Evolutionary conservation across 108 stramenopile genomes (phyloP), one percentile per base, ranked within the genome.

Genomic region (Pseudonitzschia multiseries): DNA sequence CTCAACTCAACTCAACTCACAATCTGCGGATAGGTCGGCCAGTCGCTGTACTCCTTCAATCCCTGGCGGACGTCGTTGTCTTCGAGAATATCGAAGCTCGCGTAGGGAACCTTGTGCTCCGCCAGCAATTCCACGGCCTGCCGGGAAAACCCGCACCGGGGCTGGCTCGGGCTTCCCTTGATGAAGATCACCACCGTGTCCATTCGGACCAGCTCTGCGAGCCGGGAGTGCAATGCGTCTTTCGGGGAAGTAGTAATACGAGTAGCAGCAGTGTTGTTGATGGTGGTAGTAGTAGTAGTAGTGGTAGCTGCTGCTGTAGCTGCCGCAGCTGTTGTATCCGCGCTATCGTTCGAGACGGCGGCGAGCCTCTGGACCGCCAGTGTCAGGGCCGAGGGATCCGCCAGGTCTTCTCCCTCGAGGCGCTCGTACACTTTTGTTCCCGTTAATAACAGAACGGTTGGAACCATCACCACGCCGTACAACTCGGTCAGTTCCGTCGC

Each of bases 11-110:
- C 14, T 18, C 46, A 14, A 67, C 66, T 44, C 36, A 67, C 66
- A 10, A 98, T 54, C 87, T 98, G 97, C 17, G 97, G 98, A 81
- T 92, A 98, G 8, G 98, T 98, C 6, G 96, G 96, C 98, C 98
- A 98, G 74, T 97, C 90, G 28, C 75, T 79, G 42, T 95, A 83
- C 27, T 69, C 78, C 72, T 98, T 98, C 54, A 98, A 81, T 17
- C 86, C 93, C 74, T 97, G 95, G 68, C 97, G 88, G 29, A 98
- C 97, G 2, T 84, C 85, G 8, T 96, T 88, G 65, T 92, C 87
- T 28, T 69, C 27, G 33, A 98, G 62, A 33, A 98, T 97, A 68
- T 98, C 93, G 75, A 98, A 98, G 51, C 82, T 82, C 13, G 83
- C 85, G 75, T 94, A 98, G 46, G 46, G 71, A 12, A 97, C 70